Base-by-base conservation (phyloP, 2,329 filamentous ascomycete genomes). In the Microcyclospora tardicrescens region DNA sequence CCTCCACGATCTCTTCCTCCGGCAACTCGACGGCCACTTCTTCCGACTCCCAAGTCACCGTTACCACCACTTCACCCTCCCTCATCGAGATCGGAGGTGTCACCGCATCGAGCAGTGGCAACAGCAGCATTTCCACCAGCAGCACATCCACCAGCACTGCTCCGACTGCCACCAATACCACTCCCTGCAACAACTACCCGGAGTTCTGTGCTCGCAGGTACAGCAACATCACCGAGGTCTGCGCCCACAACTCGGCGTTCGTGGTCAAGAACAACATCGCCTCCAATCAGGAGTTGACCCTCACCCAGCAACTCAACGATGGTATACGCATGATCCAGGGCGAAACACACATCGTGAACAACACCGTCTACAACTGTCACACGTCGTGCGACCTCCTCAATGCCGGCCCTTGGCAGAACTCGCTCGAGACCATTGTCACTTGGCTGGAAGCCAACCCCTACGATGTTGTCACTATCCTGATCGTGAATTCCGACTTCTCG, bases 381-480 rank as follows among this genome's bases (percentile, higher is more conserved):
- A 84, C 82, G 1, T 78, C 73, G 34, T 95, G 87, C 61, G 74
- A 85, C 47, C 65, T 94, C 2, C 72, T 94, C 27, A 79, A 94
- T 49, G 83, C 74, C 2, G 87, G 89, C 0, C 78, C 82, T 6
- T 80, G 91, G 36, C 75, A 79, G 38, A 65, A 73, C 33, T 91
- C 84, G 65, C 75, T 95, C 28, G 66, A 66, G 6, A 69, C 67
- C 1, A 81, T 94, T 10, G 69, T 68, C 28, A 58, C 66, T 33
- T 95, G 87, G 87, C 75, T 95, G 2, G 69, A 72, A 6, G 51
- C 56, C 0, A 77, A 95, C 50, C 86, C 85, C 0, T 89, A 84
- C 62, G 87, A 95, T 47, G 82, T 95, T 1, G 74, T 95, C 16
- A 87, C 84, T 1, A 78, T 95, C 46, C 68, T 95, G 13, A 77